These are phyloP conservation scores for Mimosa pudica DNA, from an alignment of 306 rosid genomes.

Conservation along the genomic window DNA sequence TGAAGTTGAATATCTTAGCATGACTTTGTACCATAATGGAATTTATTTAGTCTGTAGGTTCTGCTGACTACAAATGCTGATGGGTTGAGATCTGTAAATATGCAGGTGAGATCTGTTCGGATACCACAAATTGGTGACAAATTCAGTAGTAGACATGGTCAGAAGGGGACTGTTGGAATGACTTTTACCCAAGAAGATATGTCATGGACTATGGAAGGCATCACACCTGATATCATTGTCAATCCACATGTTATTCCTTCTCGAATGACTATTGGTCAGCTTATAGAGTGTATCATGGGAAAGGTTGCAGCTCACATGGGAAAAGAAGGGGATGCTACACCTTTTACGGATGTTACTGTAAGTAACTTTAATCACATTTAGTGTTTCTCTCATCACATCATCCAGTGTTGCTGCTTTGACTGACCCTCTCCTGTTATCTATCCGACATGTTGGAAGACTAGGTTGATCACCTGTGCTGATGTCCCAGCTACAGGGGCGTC, in stretches of 20 bases:
- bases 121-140: slow-evolving; percentile 99
- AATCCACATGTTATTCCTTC: slow-evolving; percentile 99
- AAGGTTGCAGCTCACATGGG: slow-evolving; percentile 99
- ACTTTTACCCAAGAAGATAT: slow-evolving; percentile 99
- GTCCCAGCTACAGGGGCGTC: background rate
- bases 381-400: background rate
- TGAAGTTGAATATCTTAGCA: slow-evolving; percentile 5
- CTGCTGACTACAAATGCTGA: slow-evolving; percentile 97
- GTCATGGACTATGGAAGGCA: slow-evolving; percentile 99
- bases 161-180: slow-evolving; percentile 98
- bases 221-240: slow-evolving; percentile 95
- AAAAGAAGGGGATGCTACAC: slow-evolving; percentile 98
- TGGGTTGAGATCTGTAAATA: slow-evolving; percentile 97
- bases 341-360: slow-evolving; percentile 97
- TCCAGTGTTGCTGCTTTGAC: background rate
- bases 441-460: background rate
- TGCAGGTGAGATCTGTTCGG: slow-evolving; percentile 92
- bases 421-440: background rate
- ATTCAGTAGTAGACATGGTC: slow-evolving; percentile 98
- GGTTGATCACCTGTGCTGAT: background rate
- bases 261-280: slow-evolving; percentile 99
- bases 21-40: background rate
- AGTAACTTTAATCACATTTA: slow-evolving; percentile 36
- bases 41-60: slow-evolving; percentile 57
- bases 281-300: slow-evolving; percentile 99